Evolutionary conservation across 2,329 filamentous ascomycete species (phyloP).

Genomic region (Colletotrichum coccodes): DNA sequence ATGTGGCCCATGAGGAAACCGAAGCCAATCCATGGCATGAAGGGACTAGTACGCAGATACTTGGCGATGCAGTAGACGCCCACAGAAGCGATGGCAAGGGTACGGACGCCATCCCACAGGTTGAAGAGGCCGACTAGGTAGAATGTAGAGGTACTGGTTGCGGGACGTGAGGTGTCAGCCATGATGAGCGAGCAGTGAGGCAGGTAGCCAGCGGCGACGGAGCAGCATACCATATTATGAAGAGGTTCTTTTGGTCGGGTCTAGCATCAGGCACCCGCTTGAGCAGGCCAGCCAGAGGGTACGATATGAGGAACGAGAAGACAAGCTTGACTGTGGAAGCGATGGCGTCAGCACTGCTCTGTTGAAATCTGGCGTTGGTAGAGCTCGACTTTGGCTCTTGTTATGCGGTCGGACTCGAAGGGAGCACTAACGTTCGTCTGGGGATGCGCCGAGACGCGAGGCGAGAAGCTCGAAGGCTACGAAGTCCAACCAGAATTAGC

Average conservation of each 20-base stretch:
- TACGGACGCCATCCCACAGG: conserved; percentile 85
- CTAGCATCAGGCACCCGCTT: conserved; percentile 90
- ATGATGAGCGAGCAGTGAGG: neutral
- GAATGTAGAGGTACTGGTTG: conserved; percentile 78
- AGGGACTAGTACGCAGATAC: conserved; percentile 80
- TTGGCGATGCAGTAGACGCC: conserved; percentile 87
- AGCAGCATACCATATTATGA: conserved; percentile 75
- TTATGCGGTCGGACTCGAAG: neutral
- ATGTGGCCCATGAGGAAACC: conserved; percentile 95
- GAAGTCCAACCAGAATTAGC: neutral
- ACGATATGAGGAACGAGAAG: conserved; percentile 89
- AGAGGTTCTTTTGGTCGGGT: conserved; percentile 87
- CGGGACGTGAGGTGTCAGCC: neutral
- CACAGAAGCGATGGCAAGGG: conserved; percentile 80
- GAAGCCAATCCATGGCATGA: conserved; percentile 98
- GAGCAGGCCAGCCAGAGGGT: conserved; percentile 86
- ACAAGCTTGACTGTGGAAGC: conserved; percentile 85
- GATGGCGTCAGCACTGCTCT: neutral
- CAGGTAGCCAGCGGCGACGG: neutral
- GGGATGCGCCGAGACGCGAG: conserved; percentile 51
- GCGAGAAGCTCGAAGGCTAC: conserved; percentile 56
- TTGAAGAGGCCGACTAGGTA: conserved; percentile 95
- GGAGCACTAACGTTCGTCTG: conserved; percentile 56
- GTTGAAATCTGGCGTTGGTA: conserved; percentile 40
- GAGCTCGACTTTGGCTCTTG: conserved; percentile 36